Base-by-base conservation (phyloP, 495 filamentous ascomycete genomes). In the Penicillium mononematosum region DNA sequence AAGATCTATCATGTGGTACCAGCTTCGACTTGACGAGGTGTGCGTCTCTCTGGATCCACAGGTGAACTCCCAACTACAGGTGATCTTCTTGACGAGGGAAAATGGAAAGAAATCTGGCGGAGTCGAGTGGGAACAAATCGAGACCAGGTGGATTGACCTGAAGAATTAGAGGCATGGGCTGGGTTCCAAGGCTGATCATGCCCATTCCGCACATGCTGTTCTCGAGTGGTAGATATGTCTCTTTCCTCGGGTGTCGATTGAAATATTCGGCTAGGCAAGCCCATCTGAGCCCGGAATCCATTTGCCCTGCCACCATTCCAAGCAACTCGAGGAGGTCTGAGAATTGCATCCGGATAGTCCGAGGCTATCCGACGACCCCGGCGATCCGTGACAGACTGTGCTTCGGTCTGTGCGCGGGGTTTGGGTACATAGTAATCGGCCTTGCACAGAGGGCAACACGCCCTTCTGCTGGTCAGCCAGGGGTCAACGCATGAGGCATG, bases 371-470 rank as follows among this genome's bases (percentile, higher is more conserved):
- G 61, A 47, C 55, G 61, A 24, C 58, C 66, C 29, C 60, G 58
- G 1, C 64, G 66, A 42, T 66, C 63, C 19, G 50, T 38, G 25
- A 31, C 32, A 9, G 61, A 44, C 14, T 50, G 20, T 24, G 49
- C 45, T 36, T 69, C 66, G 7, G 55, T 46, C 27, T 67, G 61
- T 14, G 61, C 27, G 76, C 88, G 88, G 19, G 89, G 89, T 67
- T 96, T 96, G 0, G 92, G 91, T 36, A 89, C 84, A 70, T 95
- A 98, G 72, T 97, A 98, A 60, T 97, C 92, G 12, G 90, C 87
- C 75, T 99, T 99, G 78, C 94, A 98, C 44, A 98, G 83, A 48
- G 95, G 95, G 71, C 95, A 99, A 71, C 94, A 96, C 12, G 94
- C 95, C 58, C 92, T 85, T 59, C 94, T 81, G 63, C 85, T 90